Evolutionary conservation across 2,329 filamentous ascomycete species (phyloP).

Genomic region (Didymella pinodella): DNA sequence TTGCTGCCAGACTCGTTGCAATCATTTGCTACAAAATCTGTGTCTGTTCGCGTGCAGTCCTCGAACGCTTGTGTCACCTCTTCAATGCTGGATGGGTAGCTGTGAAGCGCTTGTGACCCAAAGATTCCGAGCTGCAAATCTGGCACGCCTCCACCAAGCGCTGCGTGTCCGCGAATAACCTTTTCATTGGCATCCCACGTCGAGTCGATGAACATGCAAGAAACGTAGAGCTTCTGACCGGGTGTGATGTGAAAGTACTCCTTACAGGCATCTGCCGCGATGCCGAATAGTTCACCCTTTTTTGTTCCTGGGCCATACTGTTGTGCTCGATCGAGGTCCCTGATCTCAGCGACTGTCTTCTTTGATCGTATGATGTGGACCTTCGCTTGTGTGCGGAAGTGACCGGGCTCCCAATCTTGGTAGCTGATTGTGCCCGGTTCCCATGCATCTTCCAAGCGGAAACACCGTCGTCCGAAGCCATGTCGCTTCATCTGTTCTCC

Average conservation of each 20-base stretch:
- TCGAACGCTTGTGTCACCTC: constrained; percentile 89
- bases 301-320: constrained; percentile 74
- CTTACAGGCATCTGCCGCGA: constrained; percentile 79
- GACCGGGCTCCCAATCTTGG: constrained; percentile 73
- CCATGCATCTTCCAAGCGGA: constrained; percentile 96
- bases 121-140: constrained; percentile 86
- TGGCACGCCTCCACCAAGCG: constrained; percentile 77
- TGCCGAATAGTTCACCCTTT: constrained; percentile 76
- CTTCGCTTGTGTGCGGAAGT: constrained; percentile 89
- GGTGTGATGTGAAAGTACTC: constrained; percentile 76
- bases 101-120: constrained; percentile 89
- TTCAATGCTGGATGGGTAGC: constrained; percentile 87
- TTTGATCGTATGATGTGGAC: constrained; percentile 84
- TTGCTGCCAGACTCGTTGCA: constrained; percentile 86
- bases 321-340: constrained; percentile 78
- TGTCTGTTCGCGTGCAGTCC: constrained; percentile 90
- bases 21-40: constrained; percentile 80
- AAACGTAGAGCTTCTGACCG: constrained; percentile 88
- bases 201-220: constrained; percentile 83
- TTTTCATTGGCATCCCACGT: constrained; percentile 81
- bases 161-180: constrained; percentile 80
- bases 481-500: constrained; percentile 95
- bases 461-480: constrained; percentile 82
- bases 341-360: constrained; percentile 84
- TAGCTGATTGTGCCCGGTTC: constrained; percentile 79